Percentiles rank a stretch among this genome's conserved stretches.
Conservation (phyloP, 2,329 filamentous ascomycete genomes). For the Mycosphaerella sp. region DNA sequence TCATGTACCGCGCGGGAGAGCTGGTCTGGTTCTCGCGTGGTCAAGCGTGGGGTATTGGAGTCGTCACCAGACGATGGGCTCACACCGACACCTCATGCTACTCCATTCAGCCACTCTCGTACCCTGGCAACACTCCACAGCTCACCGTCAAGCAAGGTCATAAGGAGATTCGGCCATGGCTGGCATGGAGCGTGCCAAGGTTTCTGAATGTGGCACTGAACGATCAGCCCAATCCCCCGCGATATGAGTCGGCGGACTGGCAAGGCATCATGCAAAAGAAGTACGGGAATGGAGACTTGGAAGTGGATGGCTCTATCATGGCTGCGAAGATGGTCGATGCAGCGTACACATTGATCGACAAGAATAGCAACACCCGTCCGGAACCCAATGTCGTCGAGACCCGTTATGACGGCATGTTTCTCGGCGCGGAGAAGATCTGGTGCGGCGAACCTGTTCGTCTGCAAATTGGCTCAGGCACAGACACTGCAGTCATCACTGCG, state of each 20-base stretch:
- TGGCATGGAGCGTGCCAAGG: conserved; percentile 52
- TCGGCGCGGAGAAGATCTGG: conserved; percentile 56
- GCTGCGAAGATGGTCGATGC: conserved; percentile 51
- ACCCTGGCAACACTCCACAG: conserved; percentile 20
- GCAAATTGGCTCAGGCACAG: conserved; percentile 38
- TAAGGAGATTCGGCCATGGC: conserved; percentile 48
- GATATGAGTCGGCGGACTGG: conserved; percentile 50
- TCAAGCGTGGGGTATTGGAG: conserved; percentile 49
- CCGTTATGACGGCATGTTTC: conserved; percentile 49
- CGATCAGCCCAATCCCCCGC: conserved; percentile 33
- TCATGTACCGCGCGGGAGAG: conserved; percentile 50
- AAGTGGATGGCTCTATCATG: conserved; percentile 53
- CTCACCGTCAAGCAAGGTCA: conserved; percentile 42
- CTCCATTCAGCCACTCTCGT: conserved; percentile 39
- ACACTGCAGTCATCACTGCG: conserved; percentile 45
- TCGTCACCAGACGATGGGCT: conserved; percentile 44
- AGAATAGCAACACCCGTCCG: conserved; percentile 37
- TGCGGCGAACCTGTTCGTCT: conserved; percentile 53
- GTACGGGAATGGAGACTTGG: conserved; percentile 44
- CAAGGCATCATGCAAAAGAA: conserved; percentile 35
- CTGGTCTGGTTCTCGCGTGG: conserved; percentile 52
- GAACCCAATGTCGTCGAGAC: conserved; percentile 36
- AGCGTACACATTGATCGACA: conserved; percentile 49
- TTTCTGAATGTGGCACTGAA: conserved; percentile 44
- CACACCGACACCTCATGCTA: conserved; percentile 25